Conservation (phyloP, 108 stramenopile species). For the Stephanodiscus triporus region DNA sequence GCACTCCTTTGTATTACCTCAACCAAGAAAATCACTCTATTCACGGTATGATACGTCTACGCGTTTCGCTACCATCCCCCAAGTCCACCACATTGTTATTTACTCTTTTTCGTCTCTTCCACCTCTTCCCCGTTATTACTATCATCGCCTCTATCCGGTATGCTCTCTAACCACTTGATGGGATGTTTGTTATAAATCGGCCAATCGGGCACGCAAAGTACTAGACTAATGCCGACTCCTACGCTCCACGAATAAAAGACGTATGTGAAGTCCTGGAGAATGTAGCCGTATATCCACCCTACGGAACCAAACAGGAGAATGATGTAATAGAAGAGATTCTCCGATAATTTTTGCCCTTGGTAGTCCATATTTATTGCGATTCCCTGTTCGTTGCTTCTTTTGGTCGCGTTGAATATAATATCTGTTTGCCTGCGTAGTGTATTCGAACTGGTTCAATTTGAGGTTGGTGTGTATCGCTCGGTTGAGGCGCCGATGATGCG, state of each 20-base stretch:
- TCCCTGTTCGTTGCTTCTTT: neutral
- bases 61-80: neutral
- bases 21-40: neutral
- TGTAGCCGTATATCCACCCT: slow-evolving; percentile 89
- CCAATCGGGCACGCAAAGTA: slow-evolving; percentile 92
- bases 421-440: neutral
- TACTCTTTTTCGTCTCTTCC: slow-evolving; percentile 44
- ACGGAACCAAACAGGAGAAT: slow-evolving; percentile 78
- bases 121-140: slow-evolving; percentile 17
- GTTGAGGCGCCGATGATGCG: no score
- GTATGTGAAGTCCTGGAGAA: slow-evolving; percentile 84
- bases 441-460: neutral
- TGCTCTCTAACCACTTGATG: slow-evolving; percentile 86
- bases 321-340: slow-evolving; percentile 86
- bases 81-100: slow-evolving; percentile 11
- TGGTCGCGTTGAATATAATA: neutral
- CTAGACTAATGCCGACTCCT: slow-evolving; percentile 71
- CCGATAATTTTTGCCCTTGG: slow-evolving; percentile 85
- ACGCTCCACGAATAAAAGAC: slow-evolving; percentile 87
- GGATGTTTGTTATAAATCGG: slow-evolving; percentile 89
- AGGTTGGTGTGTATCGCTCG: no score
- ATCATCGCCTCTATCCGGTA: slow-evolving; percentile 68
- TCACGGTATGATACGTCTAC: neutral
- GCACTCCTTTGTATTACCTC: neutral
- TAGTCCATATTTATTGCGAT: slow-evolving; percentile 75